Conservation (phyloP, 192 early-diverging fungal genomes). For the Entophlyctis luteolus region DNA sequence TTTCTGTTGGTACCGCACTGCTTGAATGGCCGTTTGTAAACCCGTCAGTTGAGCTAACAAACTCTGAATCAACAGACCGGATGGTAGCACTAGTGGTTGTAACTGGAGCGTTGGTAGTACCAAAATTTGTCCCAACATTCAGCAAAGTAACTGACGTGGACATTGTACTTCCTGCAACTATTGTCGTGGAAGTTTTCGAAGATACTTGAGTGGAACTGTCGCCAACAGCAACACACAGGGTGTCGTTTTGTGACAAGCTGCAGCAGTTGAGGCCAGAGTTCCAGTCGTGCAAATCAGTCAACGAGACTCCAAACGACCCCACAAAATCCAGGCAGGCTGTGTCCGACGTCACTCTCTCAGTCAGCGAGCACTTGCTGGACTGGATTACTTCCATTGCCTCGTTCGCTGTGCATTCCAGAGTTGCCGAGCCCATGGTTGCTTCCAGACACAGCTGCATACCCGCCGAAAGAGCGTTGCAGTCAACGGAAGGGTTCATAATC, state of each 20-base stretch:
- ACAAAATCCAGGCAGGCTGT: constrained; percentile 12
- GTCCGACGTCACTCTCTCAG: neutral
- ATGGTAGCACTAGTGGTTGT: too few relatives aligned
- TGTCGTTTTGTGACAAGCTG: constrained; percentile 16
- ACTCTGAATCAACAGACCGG: too few relatives aligned
- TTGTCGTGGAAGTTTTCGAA: too few relatives aligned
- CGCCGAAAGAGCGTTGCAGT: neutral
- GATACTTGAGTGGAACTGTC: neutral
- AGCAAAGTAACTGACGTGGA: too few relatives aligned
- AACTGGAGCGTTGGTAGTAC: too few relatives aligned
- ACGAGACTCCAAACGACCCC: neutral
- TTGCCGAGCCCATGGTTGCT: neutral
- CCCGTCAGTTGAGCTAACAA: too few relatives aligned
- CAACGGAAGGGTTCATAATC: neutral
- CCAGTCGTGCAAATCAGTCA: constrained; percentile 4
- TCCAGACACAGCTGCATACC: neutral
- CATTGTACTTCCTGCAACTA: too few relatives aligned
- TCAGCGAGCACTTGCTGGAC: neutral
- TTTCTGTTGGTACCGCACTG: too few relatives aligned
- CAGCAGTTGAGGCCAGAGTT: constrained; percentile 15
- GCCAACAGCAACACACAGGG: constrained; percentile 11
- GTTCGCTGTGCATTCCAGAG: neutral
- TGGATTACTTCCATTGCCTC: neutral
- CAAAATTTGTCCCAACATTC: too few relatives aligned
- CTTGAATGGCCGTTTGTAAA: too few relatives aligned